Base-by-base conservation (phyloP, 2,329 filamentous ascomycete species). In the Pezizomycotina sp. region DNA sequence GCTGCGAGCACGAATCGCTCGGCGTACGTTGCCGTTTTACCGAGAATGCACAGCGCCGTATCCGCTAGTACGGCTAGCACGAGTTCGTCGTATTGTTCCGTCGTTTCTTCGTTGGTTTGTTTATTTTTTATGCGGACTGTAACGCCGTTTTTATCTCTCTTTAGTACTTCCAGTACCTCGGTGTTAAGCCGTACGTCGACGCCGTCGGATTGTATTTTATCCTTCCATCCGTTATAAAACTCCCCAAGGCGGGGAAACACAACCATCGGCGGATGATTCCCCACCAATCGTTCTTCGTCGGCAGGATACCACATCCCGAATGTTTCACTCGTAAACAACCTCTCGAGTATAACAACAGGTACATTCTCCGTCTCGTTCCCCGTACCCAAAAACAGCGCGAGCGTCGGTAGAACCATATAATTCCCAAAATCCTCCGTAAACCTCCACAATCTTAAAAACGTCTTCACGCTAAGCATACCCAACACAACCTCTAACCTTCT, bases 321-420 rank as follows among this genome's bases (percentile, higher is more conserved):
- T 1, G 66, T 69, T 0, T 65, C 65, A 34, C 36, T 39, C 9
- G 27, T 38, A 30, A 70, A 72, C 0, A 74, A 54, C 4, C 68
- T 57, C 50, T 74, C 68, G 4, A 82, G 60, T 21, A 82, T 71
- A 15, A 75, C 73, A 26, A 66, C 68, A 0, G 76, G 71, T 0
- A 82, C 75, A 45, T 79, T 71, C 0, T 75, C 69, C 0, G 76
- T 77, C 48, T 78, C 73, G 47, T 82, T 82, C 1, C 77, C 75
- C 0, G 77, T 81, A 1, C 77, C 77, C 0, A 82, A 60, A 51
- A 83, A 81, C 1, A 82, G 59, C 0, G 77, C 77, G 20, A 80
- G 68, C 53, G 82, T 68, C 1, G 77, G 77, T 38, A 77, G 63
- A 0, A 76, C 71, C 56, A 82, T 73, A 22, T 70, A 71, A 50